phyloP scores from a whole-genome alignment of 805 yeast genomes.

The Saccharomycopsis vini region DNA sequence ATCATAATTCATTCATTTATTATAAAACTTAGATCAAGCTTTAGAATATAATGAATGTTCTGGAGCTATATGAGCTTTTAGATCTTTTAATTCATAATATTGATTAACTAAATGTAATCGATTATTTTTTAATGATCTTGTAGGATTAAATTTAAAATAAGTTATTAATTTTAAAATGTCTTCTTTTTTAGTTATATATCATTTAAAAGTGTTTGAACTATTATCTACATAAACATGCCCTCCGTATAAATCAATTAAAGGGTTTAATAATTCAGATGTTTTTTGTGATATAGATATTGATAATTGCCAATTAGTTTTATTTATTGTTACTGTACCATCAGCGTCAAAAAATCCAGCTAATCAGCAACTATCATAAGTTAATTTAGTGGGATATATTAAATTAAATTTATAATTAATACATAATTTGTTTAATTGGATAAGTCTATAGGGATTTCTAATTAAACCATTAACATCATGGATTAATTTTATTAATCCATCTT shows the following conservation, averaged over 20 bases:
- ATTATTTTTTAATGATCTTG: constrained; percentile 2
- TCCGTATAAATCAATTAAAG: constrained; percentile 6
- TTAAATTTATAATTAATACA: constrained; percentile 3
- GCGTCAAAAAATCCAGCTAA: constrained; percentile 8
- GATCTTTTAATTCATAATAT: constrained; percentile 1
- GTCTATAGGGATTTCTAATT: constrained; percentile 11
- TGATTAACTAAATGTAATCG: neutral
- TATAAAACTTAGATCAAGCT: neutral
- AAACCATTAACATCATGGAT: constrained; percentile 6
- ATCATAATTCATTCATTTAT: constrained; percentile 2
- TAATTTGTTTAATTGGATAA: constrained; percentile 11
- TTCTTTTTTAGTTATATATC: constrained; percentile 1
- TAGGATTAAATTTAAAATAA: neutral
- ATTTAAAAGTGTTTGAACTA: constrained; percentile 4
- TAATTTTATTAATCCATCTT: constrained; percentile 3
- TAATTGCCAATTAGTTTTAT: constrained; percentile 1
- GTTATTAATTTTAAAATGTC: constrained; percentile 3
- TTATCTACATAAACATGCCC: constrained; percentile 1
- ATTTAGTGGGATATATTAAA: neutral
- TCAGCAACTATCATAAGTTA: constrained; percentile 6
- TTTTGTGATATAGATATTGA: constrained; percentile 2
- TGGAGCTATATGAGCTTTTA: constrained; percentile 1
- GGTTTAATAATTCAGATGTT: constrained; percentile 8
- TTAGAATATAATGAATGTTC: neutral
- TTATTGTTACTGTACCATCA: constrained; percentile 4